Conservation (phyloP, 208 protist genomes). For the Trypanosoma brucei region DNA sequence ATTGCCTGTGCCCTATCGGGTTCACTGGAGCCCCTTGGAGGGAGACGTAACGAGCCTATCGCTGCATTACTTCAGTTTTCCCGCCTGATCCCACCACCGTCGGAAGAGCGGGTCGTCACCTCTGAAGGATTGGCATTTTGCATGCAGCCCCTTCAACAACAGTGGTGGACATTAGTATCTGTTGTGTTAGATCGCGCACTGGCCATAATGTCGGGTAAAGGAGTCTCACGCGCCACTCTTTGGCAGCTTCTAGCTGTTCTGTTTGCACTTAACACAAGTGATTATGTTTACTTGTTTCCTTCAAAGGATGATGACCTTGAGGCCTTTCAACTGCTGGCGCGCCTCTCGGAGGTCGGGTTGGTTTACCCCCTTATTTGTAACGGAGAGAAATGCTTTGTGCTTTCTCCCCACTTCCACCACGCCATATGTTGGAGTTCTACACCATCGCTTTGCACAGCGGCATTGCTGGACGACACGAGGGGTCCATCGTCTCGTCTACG, state of each 20-base stretch:
- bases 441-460: slow-evolving; percentile 54
- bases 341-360: slow-evolving; percentile 76
- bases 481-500: slow-evolving; percentile 22
- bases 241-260: slow-evolving; percentile 82
- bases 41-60: slow-evolving; percentile 30
- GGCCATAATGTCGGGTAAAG: slow-evolving; percentile 18
- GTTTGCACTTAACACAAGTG: slow-evolving; percentile 41
- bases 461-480: slow-evolving; percentile 33
- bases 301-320: slow-evolving; percentile 38
- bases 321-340: slow-evolving; percentile 61
- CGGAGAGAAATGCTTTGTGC: slow-evolving; percentile 46
- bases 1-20: slow-evolving; percentile 66
- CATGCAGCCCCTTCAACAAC: slow-evolving; percentile 81
- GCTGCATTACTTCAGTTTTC: slow-evolving; percentile 49
- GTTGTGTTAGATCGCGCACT: slow-evolving; percentile 71
- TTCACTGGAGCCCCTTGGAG: slow-evolving; percentile 34
- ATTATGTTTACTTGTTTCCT: slow-evolving; percentile 64
- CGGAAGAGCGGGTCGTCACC: slow-evolving; percentile 30
- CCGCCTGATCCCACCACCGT: slow-evolving; percentile 31
- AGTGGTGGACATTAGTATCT: slow-evolving; percentile 80
- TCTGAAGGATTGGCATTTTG: slow-evolving; percentile 73
- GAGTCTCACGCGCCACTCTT: slow-evolving; percentile 19
- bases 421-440: slow-evolving; percentile 61
- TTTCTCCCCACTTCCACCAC: slow-evolving; percentile 77
- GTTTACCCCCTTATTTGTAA: slow-evolving; percentile 60